Conservation (phyloP, 176 grass and related monocot genomes). For the Rhynchospora breviuscula region DNA sequence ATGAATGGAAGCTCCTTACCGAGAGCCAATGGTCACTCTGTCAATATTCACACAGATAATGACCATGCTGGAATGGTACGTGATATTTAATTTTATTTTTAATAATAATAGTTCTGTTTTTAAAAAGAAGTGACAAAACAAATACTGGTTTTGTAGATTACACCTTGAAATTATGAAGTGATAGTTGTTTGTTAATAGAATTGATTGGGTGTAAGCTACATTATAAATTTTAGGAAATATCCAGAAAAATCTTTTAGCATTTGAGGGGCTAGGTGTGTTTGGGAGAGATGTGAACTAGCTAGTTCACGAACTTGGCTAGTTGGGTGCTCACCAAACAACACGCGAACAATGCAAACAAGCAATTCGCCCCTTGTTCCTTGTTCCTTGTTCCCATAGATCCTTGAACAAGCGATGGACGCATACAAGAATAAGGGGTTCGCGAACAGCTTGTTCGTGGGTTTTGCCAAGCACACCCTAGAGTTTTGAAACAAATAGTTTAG, state of each 20-base stretch:
- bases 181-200: background rate
- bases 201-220: background rate
- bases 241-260: background rate
- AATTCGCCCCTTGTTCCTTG: too few species aligned
- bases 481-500: slow-evolving; percentile 17
- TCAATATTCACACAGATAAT: slow-evolving; percentile 37
- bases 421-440: too few species aligned
- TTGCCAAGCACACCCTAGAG: too few species aligned
- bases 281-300: too few species aligned
- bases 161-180: background rate
- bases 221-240: background rate
- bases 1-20: slow-evolving; percentile 43
- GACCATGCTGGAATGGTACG: slow-evolving; percentile 73
- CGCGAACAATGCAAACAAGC: too few species aligned
- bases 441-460: too few species aligned
- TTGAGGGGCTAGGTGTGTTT: background rate
- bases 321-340: too few species aligned
- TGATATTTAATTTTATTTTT: slow-evolving; percentile 21
- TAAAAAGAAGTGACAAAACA: background rate
- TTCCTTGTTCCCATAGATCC: too few species aligned
- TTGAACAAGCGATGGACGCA: too few species aligned
- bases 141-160: background rate
- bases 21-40: slow-evolving; percentile 37
- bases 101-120: slow-evolving; percentile 9
- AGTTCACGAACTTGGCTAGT: too few species aligned